Evolutionary conservation across 2,329 filamentous ascomycete genomes (phyloP), one percentile per base, ranked within the genome.

Genomic region (Thielaviopsis cerberus): DNA sequence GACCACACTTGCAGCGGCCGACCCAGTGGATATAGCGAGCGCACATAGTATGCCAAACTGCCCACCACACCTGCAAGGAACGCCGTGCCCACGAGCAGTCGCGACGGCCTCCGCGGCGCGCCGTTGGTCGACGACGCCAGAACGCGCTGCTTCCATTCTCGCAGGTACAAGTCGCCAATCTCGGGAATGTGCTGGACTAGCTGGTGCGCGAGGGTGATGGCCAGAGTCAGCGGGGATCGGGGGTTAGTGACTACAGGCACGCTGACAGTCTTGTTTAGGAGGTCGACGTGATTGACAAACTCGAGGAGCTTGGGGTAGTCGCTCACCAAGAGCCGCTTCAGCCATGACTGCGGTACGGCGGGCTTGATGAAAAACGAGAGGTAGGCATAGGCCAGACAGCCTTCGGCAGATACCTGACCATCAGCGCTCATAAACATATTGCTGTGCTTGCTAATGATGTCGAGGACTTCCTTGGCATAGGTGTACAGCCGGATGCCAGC

Each of bases 301-400:
- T 57, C 60, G 20, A 63, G 24, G 6, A 70, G 63, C 25, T 62
- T 60, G 6, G 64, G 61, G 53, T 63, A 65, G 13, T 66, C 65
- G 53, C 62, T 62, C 22, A 58, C 61, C 41, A 71, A 62, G 41
- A 63, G 63, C 2, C 59, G 63, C 6, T 63, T 64, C 1, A 77
- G 65, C 65, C 73, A 75, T 56, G 74, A 70, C 55, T 70, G 70
- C 2, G 75, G 75, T 3, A 76, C 73, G 13, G 69, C 65, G 7
- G 70, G 69, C 57, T 73, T 70, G 23, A 85, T 73, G 73, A 92
- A 85, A 54, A 96, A 71, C 1, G 81, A 77, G 37, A 97, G 72
- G 67, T 94, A 94, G 11, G 83, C 92, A 64, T 88, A 80, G 0
- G 81, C 83, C 53, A 96, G 69, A 66, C 87, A 95, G 69, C 96